These are phyloP conservation scores for Scheffersomyces ergatensis DNA, from an alignment of 805 yeast species.

Conservation along the genomic window DNA sequence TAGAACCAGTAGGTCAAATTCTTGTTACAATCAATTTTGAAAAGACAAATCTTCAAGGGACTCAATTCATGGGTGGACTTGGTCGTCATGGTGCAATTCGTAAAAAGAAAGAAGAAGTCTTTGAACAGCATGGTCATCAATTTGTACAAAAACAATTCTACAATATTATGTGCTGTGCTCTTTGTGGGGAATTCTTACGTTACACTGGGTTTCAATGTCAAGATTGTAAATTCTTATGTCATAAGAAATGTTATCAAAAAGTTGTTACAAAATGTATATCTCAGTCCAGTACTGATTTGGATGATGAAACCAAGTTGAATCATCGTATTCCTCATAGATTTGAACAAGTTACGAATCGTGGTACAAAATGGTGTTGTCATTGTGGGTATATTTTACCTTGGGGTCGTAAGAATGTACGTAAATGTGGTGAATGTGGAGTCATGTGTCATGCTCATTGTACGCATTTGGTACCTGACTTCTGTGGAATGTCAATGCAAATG, in stretches of 20 bases:
- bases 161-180: conserved; percentile 95
- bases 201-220: conserved; percentile 86
- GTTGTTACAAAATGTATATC: conserved; percentile 84
- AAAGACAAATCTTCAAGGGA: conserved; percentile 44
- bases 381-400: conserved; percentile 96
- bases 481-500: conserved; percentile 98
- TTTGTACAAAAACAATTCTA: conserved; percentile 94
- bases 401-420: conserved; percentile 89
- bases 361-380: conserved; percentile 99
- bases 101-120: conserved; percentile 85
- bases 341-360: conserved; percentile 86
- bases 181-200: conserved; percentile 92
- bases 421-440: conserved; percentile 90
- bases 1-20: conserved; percentile 94
- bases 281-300: conserved; percentile 65
- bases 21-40: conserved; percentile 75
- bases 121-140: conserved; percentile 95
- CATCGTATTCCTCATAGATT: conserved; percentile 97
- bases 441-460: conserved; percentile 94
- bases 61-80: conserved; percentile 42
- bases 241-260: conserved; percentile 75
- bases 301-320: conserved; percentile 79
- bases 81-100: conserved; percentile 98
- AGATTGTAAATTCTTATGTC: conserved; percentile 78
- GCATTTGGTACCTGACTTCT: conserved; percentile 94